Evolutionary conservation across 129 eudicot species (phyloP), one percentile per base, ranked within the genome.

Genomic region (Logfia minima): DNA sequence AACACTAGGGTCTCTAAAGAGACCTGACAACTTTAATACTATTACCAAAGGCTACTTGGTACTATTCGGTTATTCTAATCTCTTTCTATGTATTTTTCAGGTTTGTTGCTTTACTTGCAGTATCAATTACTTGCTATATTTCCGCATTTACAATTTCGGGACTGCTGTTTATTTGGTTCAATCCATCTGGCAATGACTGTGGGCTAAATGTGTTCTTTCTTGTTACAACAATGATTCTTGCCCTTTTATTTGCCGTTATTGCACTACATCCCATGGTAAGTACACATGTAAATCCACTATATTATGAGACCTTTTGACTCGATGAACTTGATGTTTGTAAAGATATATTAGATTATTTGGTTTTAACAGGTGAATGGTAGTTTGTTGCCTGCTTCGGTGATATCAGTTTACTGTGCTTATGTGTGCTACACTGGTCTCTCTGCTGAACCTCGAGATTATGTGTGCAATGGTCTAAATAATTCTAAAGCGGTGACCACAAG

Each of bases 161-260:
- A 28, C 24, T 95, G 23, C 74, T 89, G 67, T 95, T 95, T 83
- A 95, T 95, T 52, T 95, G 96, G 95, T 95, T 95, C 87, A 89
- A 88, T 86, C 99, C 99, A n/a, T 88, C 91, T 69, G 99, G 99
- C 62, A 82, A 92, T 21, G 99, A 92, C 81, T 95, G 99, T 43
- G 97, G 99, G 37, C 87, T 95, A 48, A 95, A 95, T 32, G 84
- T 95, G 63, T 95, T 95, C 85, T 95, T 95, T 85, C 83, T 95
- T 74, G 96, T 92, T 67, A 95, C 87, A 96, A 95, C 95, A 82
- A 86, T 95, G 81, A 84, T 95, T 72, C 95, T 95, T 58, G 91
- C 95, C 16, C 81, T 95, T 81, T 79, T 83, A 58, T 95, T 95
- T 67, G 92, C 85, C 65, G 72, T 95, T 76, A 83, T 95, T 66